Evolutionary conservation across 2,329 filamentous ascomycete genomes (phyloP).

Genomic region (Fusarium odoratissimum): DNA sequence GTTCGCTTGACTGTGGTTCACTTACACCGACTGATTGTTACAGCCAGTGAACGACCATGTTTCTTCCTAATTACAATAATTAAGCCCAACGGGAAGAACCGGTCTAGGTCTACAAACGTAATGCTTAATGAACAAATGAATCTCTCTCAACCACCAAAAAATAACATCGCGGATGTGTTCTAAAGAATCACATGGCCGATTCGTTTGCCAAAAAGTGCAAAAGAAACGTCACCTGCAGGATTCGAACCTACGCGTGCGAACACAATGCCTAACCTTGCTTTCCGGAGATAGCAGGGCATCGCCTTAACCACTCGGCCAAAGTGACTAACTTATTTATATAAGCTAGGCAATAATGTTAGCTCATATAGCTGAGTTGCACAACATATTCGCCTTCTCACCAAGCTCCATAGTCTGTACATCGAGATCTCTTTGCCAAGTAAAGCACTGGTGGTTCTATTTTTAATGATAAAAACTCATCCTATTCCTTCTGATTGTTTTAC

Average conservation of each 20-base stretch:
- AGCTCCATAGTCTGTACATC: too few species aligned
- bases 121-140: background rate
- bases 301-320: slow-evolving; percentile 34
- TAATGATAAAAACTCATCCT: accelerated
- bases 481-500: background rate
- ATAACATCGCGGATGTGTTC: accelerated
- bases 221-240: slow-evolving; percentile 27
- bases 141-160: background rate
- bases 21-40: background rate
- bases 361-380: accelerated
- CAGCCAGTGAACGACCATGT: background rate
- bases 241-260: slow-evolving; percentile 36
- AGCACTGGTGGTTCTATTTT: background rate
- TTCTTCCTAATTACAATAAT: background rate
- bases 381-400: accelerated
- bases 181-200: accelerated
- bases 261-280: slow-evolving; percentile 28
- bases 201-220: background rate
- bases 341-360: accelerated
- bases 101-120: too few species aligned
- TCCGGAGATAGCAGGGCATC: slow-evolving; percentile 34
- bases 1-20: background rate
- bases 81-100: background rate
- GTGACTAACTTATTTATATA: background rate
- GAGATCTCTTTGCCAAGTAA: background rate